Percentiles rank a stretch among this genome's conserved stretches.
Evolutionary conservation across 306 rosid species (phyloP).

Genomic region (Abrus precatorius): DNA sequence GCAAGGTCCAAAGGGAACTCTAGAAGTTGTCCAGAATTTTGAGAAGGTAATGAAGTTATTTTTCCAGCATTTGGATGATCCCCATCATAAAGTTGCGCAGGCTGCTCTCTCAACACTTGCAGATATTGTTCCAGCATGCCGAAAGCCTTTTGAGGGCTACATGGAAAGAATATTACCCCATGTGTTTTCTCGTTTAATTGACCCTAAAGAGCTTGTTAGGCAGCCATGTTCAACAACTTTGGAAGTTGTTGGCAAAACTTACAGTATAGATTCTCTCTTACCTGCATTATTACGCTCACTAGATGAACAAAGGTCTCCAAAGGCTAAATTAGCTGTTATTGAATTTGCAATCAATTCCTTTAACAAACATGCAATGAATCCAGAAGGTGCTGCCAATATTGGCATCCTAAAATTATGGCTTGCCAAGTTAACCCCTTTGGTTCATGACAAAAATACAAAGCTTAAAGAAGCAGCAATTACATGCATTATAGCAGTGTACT

Average conservation of each 20-base stretch:
- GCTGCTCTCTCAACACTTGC: conserved; percentile 99
- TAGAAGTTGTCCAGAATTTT: conserved; percentile 90
- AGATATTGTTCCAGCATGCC: conserved; percentile 90
- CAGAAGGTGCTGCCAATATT: conserved; percentile 88
- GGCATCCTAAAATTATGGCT: conserved; percentile 98
- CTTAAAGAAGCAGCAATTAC: conserved; percentile 95
- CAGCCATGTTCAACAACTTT: conserved; percentile 90
- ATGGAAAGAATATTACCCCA: conserved; percentile 98
- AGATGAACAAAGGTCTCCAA: conserved; percentile 98
- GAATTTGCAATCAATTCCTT: conserved; percentile 91
- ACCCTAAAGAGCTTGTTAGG: conserved; percentile 96
- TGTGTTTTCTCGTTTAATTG: conserved; percentile 96
- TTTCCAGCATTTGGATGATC: conserved; percentile 99
- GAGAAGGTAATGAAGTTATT: conserved; percentile 99
- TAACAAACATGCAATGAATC: conserved; percentile 81
- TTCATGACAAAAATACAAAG: conserved; percentile 89
- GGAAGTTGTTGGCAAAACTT: conserved; percentile 89
- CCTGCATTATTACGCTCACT: conserved; percentile 98
- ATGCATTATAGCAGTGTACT: conserved; percentile 94
- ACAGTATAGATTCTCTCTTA: conserved; percentile 88
- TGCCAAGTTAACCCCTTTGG: conserved; percentile 90
- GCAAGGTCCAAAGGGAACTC: conserved; percentile 94
- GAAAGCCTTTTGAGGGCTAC: conserved; percentile 96
- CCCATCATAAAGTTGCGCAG: conserved; percentile 99
- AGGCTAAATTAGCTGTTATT: conserved; percentile 97